phyloP scores from a whole-genome alignment of 2,329 filamentous ascomycete species.

The Stagonosporopsis rhizophila region DNA sequence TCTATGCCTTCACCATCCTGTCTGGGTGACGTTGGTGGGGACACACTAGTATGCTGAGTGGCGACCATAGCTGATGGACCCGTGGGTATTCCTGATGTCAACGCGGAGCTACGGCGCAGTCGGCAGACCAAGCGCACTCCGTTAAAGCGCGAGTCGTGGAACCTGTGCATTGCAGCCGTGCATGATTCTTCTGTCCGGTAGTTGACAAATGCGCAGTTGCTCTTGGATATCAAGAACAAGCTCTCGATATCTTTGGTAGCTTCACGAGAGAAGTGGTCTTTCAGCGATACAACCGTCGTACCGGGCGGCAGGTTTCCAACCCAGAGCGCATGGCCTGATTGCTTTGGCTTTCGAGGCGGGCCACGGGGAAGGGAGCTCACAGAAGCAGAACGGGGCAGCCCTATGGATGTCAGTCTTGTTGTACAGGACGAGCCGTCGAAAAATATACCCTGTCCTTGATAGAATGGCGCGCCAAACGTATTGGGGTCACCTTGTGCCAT shows the following conservation, averaged over 20 bases:
- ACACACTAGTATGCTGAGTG: constrained; percentile 29
- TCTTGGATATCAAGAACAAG: constrained; percentile 93
- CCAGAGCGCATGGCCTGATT: constrained; percentile 89
- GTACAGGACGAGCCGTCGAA: constrained; percentile 1
- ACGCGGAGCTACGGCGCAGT: constrained; percentile 66
- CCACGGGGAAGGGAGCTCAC: constrained; percentile 60
- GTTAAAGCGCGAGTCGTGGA: constrained; percentile 91
- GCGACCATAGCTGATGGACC: constrained; percentile 60
- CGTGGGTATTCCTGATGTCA: constrained; percentile 58
- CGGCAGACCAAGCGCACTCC: constrained; percentile 86
- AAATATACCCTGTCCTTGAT: constrained; percentile 7
- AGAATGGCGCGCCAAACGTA: constrained; percentile 24
- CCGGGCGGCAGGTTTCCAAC: constrained; percentile 91
- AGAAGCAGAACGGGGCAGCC: constrained; percentile 29
- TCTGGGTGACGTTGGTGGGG: constrained; percentile 38
- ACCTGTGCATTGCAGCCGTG: constrained; percentile 75
- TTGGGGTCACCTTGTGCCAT: constrained; percentile 25
- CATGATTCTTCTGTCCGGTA: constrained; percentile 84
- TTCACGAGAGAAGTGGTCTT: constrained; percentile 86
- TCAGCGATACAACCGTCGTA: constrained; percentile 81
- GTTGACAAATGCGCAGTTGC: constrained; percentile 96
- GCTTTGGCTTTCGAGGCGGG: constrained; percentile 70
- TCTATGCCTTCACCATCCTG: constrained; percentile 22
- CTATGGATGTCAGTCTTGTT: constrained; percentile 17
- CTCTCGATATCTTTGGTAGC: constrained; percentile 80